Percentiles rank a stretch among this genome's conserved stretches.
Evolutionary conservation across 345 rosid species (phyloP).

Genomic region (Luvunga scandens): DNA sequence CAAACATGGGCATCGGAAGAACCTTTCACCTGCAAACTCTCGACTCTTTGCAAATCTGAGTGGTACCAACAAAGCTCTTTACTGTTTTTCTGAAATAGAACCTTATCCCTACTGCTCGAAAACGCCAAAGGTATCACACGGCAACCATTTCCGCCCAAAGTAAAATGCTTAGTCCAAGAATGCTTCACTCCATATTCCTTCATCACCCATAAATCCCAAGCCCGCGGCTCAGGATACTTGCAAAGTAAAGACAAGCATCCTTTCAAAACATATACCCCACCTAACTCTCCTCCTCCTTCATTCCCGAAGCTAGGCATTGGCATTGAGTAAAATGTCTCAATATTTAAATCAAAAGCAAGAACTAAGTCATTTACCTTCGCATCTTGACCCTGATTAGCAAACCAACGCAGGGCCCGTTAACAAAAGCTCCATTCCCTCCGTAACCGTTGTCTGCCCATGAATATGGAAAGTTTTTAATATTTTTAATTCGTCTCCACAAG

Average conservation of each 20-base stretch:
- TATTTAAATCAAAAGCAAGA: not conserved
- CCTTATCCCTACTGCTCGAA: not conserved
- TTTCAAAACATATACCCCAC: not conserved
- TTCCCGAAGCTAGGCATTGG: not conserved
- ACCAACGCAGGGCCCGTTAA: not conserved
- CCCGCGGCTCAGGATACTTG: not conserved
- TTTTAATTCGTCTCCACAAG: no score
- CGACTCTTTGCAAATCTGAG: not conserved
- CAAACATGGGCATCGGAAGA: not conserved
- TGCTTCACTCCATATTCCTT: not conserved
- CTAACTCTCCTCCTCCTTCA: not conserved
- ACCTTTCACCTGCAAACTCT: not conserved
- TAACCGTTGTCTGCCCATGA: not conserved
- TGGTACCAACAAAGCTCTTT: not conserved
- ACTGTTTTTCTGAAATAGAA: no score
- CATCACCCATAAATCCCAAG: not conserved
- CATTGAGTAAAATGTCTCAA: not conserved
- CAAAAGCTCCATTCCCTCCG: not conserved
- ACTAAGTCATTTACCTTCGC: not conserved
- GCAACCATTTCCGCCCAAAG: not conserved
- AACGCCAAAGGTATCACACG: not conserved
- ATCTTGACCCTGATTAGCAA: not conserved
- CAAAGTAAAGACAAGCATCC: not conserved
- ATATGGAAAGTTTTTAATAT: not conserved
- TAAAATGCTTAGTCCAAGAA: not conserved